Evolutionary conservation across 495 filamentous ascomycete genomes (phyloP), one percentile per base, ranked within the genome.

Genomic region (Trichoderma asperelloides): DNA sequence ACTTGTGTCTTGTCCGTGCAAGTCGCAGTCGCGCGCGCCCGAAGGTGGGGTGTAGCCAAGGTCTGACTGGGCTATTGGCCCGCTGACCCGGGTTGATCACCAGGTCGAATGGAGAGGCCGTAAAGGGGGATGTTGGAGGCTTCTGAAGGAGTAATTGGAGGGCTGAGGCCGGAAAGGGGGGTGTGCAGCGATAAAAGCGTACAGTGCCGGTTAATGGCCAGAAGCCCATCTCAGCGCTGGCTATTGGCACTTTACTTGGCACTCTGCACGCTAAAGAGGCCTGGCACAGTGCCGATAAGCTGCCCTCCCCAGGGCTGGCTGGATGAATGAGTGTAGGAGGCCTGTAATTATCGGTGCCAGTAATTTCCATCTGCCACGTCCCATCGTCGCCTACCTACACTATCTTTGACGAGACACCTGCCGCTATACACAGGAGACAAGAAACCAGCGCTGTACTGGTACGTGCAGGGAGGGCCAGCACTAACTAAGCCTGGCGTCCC

Each of bases 61-160:
- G 55, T 60, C 55, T 60, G 55, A 60, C 55, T 30, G 55, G 23
- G 55, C 55, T 28, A 64, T 64, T 64, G 62, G 62, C 40, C 62
- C 33, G 62, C 62, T 64, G 62, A 64, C 62, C 62, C 62, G 33
- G 40, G 62, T 64, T 64, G 62, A 64, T 64, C 62, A 64, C 40
- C 62, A 64, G 62, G 62, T 64, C 62, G 40, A 64, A 43, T 43
- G 62, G 40, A 39, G 62, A 64, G 62, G 62, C 55, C 55, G 55
- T 60, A 60, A 60, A 60, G 55, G 55, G 55, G 55, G 55, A 60
- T 60, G 55, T 11, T 60, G 55, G 55, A 27, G 55, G 55, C 55
- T 30, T 60, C 23, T 25, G 55, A 60, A 60, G 55, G 55, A 60
- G 55, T 25, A 60, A 60, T 60, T 60, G 55, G 55, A 60, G 55